Conservation (phyloP, 2,329 filamentous ascomycete species). For the Coniochaeta sp. region DNA sequence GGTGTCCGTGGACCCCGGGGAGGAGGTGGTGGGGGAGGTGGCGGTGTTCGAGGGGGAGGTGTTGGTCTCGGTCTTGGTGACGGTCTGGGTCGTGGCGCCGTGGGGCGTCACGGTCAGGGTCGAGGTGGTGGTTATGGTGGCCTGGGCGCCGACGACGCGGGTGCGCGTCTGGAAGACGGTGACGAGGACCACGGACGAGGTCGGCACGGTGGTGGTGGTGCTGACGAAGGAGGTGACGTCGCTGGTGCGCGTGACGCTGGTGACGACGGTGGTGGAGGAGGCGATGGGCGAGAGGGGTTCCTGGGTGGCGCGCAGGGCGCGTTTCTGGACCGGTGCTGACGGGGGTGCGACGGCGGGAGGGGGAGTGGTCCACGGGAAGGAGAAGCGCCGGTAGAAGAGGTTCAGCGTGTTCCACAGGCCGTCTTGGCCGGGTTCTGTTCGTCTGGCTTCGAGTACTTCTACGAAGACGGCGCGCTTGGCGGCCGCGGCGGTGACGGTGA, state of each 20-base stretch:
- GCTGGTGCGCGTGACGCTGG: conserved; percentile 1
- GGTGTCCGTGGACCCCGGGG: not conserved
- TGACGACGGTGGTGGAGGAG: not conserved
- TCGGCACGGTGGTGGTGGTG: conserved; percentile 2
- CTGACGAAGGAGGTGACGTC: conserved; percentile 1
- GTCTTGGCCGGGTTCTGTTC: not conserved
- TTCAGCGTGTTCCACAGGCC: not conserved
- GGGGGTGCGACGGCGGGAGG: not conserved
- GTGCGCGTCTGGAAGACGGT: conserved; percentile 9
- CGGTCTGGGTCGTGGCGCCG: conserved; percentile 9
- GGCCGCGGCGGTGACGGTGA: conserved; percentile 2
- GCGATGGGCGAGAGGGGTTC: not conserved
- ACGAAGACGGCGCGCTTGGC: not conserved
- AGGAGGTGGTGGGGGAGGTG: not conserved
- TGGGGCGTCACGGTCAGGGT: conserved; percentile 3
- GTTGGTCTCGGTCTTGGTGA: conserved; percentile 5
- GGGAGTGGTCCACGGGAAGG: not conserved
- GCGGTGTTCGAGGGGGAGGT: not conserved
- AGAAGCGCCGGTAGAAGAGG: not conserved
- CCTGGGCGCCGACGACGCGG: conserved; percentile 3
- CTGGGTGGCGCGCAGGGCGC: not conserved
- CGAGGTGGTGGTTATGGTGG: conserved; percentile 11
- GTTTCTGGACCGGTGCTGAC: not conserved
- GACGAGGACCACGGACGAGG: conserved; percentile 2
- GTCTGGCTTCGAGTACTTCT: not conserved